Percentiles rank a stretch among this genome's conserved stretches.
Evolutionary conservation across 345 rosid genomes (phyloP).

Genomic region (Eucalyptus caleyi): DNA sequence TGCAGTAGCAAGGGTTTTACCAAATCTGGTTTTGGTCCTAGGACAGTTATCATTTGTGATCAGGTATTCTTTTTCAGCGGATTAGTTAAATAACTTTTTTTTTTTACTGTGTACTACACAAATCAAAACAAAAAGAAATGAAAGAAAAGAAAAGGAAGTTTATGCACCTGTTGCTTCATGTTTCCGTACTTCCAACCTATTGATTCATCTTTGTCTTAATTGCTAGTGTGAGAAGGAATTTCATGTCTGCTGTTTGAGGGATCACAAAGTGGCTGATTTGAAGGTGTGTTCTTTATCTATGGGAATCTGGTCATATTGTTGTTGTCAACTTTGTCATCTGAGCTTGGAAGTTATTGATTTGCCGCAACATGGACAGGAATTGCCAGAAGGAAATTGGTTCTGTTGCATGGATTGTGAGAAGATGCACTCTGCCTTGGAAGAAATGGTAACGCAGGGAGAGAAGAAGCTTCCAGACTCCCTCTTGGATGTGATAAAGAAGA

Average conservation of each 20-base stretch:
- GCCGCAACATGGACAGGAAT: constrained; percentile 27
- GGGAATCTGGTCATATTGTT: background rate
- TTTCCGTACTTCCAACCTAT: background rate
- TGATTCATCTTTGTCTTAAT: background rate
- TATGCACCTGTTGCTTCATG: background rate
- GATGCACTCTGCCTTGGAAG: constrained; percentile 42
- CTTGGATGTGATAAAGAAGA: constrained; percentile 33
- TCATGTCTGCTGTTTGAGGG: constrained; percentile 91
- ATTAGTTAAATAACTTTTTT: background rate
- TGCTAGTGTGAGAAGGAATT: constrained; percentile 90
- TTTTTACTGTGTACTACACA: background rate
- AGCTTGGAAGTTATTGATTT: background rate
- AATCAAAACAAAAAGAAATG: background rate
- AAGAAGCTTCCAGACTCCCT: constrained; percentile 55
- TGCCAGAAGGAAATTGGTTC: constrained; percentile 88
- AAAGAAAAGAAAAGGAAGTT: background rate
- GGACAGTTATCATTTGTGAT: constrained; percentile 86
- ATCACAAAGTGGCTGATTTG: constrained; percentile 62
- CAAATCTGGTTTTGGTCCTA: constrained; percentile 60
- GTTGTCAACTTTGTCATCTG: background rate
- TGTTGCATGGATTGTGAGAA: constrained; percentile 50
- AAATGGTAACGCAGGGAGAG: constrained; percentile 46
- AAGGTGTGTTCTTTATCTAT: constrained; percentile 29
- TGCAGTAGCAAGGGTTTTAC: constrained; percentile 70
- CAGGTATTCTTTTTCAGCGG: constrained; percentile 39